Base-by-base conservation (phyloP, 1,284 basidiomycete species). In the Papiliotrema laurentii region DNA sequence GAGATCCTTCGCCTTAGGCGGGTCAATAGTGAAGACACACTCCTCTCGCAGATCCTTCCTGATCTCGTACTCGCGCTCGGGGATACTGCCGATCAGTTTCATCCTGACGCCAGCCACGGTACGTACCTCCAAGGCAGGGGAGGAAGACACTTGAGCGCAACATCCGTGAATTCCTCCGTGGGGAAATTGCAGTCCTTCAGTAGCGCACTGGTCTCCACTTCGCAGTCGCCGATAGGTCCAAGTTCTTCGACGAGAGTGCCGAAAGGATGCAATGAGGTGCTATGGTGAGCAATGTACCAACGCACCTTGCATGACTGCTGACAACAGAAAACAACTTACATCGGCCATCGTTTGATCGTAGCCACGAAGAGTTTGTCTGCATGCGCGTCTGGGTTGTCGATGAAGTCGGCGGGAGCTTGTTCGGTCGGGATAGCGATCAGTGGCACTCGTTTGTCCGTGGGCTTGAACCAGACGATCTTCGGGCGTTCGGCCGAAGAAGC, bases 401-500 rank as follows among this genome's bases (percentile, higher is more conserved):
- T 85, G 66, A 99, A 99, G 74, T 97, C 94, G 14, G 80, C 81
- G 4, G 96, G 96, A 0, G 96, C 94, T 76, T 99, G 96, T 68
- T 98, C 96, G 13, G 91, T 96, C n/a, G 94, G 96, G 60, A 99
- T 99, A 47, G 96, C 96, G 66, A 99, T 97, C 38, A 98, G 81
- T 44, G 96, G 96, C 5, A 98, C 96, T 56, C 96, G 88, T 77
- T 99, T 99, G 79, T 97, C 93, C 31, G 94, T 97, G 2, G 96
- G 96, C 75, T 97, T 94, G 81, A 98, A 97, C 96, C 96, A 99
- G 46, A 98, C 92, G 62, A 99, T 99, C 80, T 97, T 98, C 59
- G 94, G 96, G 37, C 93, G 85, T 33, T 71, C 66, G 72, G 91
- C 88, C 42, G 87, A 83, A 6, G 84, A 86, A 4, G 39, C 10